Percentiles rank a stretch among this genome's conserved stretches.
These are phyloP conservation scores for Colletotrichum karsti DNA, from an alignment of 2,329 filamentous ascomycete species.

Conservation along the genomic window DNA sequence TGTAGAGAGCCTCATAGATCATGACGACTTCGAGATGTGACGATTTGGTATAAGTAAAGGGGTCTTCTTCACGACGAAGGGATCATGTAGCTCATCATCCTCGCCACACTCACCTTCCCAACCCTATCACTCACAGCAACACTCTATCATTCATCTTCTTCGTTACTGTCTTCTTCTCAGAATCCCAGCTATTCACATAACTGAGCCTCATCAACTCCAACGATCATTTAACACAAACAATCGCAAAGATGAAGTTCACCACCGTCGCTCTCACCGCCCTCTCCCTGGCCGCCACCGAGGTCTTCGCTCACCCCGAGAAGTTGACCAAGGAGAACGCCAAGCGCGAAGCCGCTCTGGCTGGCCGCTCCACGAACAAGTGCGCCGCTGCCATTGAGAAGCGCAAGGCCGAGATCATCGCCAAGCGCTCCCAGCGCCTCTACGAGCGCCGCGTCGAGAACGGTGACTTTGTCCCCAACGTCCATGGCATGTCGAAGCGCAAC, in stretches of 20 bases:
- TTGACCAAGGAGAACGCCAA: slow-evolving; percentile 2
- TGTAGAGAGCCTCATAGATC: not conserved
- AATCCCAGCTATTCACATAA: not conserved
- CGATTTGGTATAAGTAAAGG: not conserved
- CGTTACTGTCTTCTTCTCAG: no score
- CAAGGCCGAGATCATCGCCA: slow-evolving; percentile 4
- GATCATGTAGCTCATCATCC: not conserved
- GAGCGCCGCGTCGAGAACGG: slow-evolving; percentile 7
- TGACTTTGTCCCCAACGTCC: not conserved
- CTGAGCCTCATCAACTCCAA: not conserved
- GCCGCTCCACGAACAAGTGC: slow-evolving; percentile 2
- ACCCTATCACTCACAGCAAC: not conserved
- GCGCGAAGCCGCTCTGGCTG: not conserved
- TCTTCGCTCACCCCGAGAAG: slow-evolving; percentile 1
- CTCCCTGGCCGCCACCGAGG: slow-evolving; percentile 1
- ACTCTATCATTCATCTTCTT: not conserved
- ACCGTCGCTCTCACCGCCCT: not conserved
- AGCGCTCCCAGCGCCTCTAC: slow-evolving; percentile 6
- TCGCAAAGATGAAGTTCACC: not conserved
- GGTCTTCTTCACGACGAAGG: not conserved
- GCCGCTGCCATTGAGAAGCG: slow-evolving; percentile 7
- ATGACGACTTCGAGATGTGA: not conserved
- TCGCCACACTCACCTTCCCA: not conserved
- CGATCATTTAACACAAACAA: not conserved
- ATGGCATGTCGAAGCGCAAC: slow-evolving; percentile 6